phyloP scores from a whole-genome alignment of 768 basidiomycete species.

The Lyophyllum decastes region DNA sequence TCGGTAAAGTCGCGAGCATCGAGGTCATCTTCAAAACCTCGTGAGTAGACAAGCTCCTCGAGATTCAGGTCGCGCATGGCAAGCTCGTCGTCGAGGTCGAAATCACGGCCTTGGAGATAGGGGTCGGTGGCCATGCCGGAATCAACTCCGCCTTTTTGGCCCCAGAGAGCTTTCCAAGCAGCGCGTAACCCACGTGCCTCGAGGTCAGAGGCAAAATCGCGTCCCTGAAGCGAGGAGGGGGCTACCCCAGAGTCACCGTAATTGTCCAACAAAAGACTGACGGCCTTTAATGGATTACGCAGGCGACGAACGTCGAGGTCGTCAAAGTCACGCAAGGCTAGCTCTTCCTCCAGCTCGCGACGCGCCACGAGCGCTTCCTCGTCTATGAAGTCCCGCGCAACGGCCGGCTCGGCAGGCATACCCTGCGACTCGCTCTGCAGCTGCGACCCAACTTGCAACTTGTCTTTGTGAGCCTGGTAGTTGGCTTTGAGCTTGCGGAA shows the following conservation, averaged over 20 bases:
- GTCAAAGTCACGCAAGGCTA: not conserved
- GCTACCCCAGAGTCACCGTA: too few species aligned
- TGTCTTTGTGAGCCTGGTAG: not conserved
- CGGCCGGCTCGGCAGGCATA: too few species aligned
- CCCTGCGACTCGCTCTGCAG: too few species aligned
- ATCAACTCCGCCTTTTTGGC: not conserved
- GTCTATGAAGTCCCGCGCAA: not conserved
- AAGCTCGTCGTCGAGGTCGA: not conserved
- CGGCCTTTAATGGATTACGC: too few species aligned
- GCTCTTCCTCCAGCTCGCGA: not conserved
- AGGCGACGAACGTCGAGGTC: not conserved
- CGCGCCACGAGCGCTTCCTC: not conserved
- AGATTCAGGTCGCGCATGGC: not conserved
- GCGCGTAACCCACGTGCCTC: not conserved
- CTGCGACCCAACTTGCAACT: not conserved
- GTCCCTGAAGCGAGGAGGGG: too few species aligned
- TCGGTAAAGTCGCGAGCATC: not conserved
- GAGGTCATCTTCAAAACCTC: conserved; percentile 1
- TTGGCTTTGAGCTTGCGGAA: not conserved
- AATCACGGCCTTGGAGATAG: not conserved
- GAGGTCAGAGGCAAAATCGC: too few species aligned
- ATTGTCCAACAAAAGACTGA: too few species aligned
- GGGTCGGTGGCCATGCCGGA: too few species aligned
- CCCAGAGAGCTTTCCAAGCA: not conserved
- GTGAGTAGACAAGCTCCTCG: not conserved